Evolutionary conservation across 768 basidiomycete species (phyloP).

Genomic region (Auriculariales sp.): DNA sequence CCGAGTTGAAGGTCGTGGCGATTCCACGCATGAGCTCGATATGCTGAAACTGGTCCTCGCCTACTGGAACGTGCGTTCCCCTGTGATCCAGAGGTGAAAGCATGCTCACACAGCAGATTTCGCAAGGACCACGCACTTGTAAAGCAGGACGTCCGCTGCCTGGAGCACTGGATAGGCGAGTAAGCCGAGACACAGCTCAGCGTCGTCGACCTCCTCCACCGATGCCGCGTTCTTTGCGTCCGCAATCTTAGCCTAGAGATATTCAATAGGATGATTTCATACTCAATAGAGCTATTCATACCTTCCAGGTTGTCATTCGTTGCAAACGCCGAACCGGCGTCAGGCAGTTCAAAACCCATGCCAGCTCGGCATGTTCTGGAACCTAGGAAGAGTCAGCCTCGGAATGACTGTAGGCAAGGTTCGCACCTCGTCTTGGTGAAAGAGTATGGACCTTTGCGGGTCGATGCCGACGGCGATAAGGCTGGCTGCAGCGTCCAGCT

Average conservation of each 20-base stretch:
- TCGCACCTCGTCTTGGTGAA: conserved; percentile 81
- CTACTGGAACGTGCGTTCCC: conserved; percentile 88
- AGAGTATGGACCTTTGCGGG: conserved; percentile 56
- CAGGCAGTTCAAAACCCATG: conserved; percentile 81
- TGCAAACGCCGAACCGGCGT: conserved; percentile 70
- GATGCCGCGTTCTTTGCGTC: conserved; percentile 57
- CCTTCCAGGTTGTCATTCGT: conserved; percentile 97
- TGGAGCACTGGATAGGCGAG: conserved; percentile 90
- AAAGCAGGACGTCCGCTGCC: conserved; percentile 81
- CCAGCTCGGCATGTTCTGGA: conserved; percentile 67
- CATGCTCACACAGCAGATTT: background rate
- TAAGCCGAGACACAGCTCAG: conserved; percentile 67
- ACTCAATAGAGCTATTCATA: conserved; percentile 14
- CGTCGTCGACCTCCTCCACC: conserved; percentile 70
- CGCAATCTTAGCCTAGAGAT: conserved; percentile 53
- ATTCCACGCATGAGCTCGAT: conserved; percentile 78
- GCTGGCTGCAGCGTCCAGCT: conserved; percentile 52
- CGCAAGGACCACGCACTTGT: conserved; percentile 42
- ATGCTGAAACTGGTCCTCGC: conserved; percentile 93
- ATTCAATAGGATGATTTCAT: conserved; percentile 3
- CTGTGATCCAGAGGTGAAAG: conserved; percentile 21
- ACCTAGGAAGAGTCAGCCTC: conserved; percentile 36
- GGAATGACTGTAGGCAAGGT: background rate
- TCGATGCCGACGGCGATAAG: conserved; percentile 79
- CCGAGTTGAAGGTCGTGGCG: conserved; percentile 68